phyloP scores from a whole-genome alignment of 495 filamentous ascomycete species.

The Neurospora cerealis region DNA sequence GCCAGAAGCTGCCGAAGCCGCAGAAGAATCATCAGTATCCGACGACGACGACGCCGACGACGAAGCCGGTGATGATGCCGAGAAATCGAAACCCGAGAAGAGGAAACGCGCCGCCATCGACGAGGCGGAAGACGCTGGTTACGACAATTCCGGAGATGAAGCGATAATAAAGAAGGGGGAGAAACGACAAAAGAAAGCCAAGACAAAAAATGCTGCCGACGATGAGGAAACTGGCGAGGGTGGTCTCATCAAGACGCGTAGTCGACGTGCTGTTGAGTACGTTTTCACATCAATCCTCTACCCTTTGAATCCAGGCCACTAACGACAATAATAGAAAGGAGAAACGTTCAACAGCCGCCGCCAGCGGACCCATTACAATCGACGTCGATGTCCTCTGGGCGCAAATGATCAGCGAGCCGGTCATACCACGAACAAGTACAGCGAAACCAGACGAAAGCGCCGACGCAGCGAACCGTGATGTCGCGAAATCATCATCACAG shows the following conservation, averaged over 20 bases:
- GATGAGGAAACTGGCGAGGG: conserved; percentile 61
- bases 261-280: conserved; percentile 52
- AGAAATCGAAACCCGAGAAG: conserved; percentile 9
- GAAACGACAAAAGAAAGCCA: conserved; percentile 46
- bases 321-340: conserved; percentile 40
- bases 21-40: conserved; percentile 35
- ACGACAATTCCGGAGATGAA: conserved; percentile 70
- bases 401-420: conserved; percentile 51
- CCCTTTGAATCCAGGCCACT: conserved; percentile 5
- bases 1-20: conserved; percentile 41
- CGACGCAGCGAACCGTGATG: conserved; percentile 5
- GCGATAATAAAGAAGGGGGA: conserved; percentile 54
- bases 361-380: conserved; percentile 61
- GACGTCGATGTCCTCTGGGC: conserved; percentile 89
- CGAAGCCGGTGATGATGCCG: not conserved
- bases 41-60: conserved; percentile 37
- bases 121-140: conserved; percentile 34
- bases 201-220: conserved; percentile 33
- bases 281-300: not conserved
- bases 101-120: conserved; percentile 29
- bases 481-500: conserved; percentile 9
- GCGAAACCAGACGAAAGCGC: conserved; percentile 1
- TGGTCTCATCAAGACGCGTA: conserved; percentile 73
- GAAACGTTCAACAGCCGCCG: conserved; percentile 52
- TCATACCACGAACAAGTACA: not conserved